Percentiles rank a stretch among this genome's conserved stretches.
phyloP scores from a whole-genome alignment of 768 basidiomycete genomes.

The Astraeus odoratus region DNA sequence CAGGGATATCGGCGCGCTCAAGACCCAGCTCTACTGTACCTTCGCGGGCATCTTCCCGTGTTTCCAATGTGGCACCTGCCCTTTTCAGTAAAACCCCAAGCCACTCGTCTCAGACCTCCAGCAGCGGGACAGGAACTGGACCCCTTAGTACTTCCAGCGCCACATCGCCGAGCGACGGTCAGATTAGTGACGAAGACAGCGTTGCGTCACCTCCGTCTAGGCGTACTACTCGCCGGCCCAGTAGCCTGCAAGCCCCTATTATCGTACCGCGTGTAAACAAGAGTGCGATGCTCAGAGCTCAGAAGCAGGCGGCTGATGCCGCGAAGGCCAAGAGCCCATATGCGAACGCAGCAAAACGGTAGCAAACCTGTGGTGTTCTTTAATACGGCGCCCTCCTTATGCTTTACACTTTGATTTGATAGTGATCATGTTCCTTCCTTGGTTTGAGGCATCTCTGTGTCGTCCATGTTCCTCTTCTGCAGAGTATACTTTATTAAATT shows the following conservation, averaged over 20 bases:
- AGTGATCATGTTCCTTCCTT: too few relatives aligned
- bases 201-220: constrained; percentile 22
- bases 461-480: too few relatives aligned
- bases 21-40: constrained; percentile 11
- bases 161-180: constrained; percentile 11
- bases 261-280: constrained; percentile 68
- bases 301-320: constrained; percentile 46
- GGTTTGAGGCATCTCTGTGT: too few relatives aligned
- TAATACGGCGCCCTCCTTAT: too few relatives aligned
- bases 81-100: constrained; percentile 15
- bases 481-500: too few relatives aligned
- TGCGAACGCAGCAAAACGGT: constrained; percentile 26
- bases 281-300: constrained; percentile 63
- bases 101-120: constrained; percentile 21
- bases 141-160: constrained; percentile 12
- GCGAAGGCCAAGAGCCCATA: constrained; percentile 27
- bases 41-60: constrained; percentile 39
- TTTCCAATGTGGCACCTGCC: constrained; percentile 18
- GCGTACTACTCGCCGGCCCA: constrained; percentile 37
- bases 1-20: constrained; percentile 10
- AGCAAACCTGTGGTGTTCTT: too few relatives aligned
- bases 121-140: constrained; percentile 4
- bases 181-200: constrained; percentile 7
- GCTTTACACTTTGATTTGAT: too few relatives aligned
- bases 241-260: constrained; percentile 50